These are phyloP conservation scores for Harringtonia aguacate DNA, from an alignment of 2,329 filamentous ascomycete species.

Conservation along the genomic window DNA sequence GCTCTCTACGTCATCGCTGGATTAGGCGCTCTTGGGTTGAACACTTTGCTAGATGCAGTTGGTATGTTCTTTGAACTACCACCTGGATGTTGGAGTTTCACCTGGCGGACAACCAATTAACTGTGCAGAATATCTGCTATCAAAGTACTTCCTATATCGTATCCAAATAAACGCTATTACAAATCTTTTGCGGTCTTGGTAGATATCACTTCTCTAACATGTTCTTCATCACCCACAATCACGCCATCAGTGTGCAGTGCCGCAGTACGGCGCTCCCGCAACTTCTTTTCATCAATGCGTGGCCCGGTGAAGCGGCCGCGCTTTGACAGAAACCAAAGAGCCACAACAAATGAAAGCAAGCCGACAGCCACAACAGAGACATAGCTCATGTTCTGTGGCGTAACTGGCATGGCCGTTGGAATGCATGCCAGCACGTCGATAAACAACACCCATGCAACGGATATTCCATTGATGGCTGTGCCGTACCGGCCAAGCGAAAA, in stretches of 20 bases:
- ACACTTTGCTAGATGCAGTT: too few relatives aligned
- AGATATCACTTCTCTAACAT: too few relatives aligned
- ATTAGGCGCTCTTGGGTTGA: too few relatives aligned
- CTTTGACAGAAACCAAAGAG: constrained; percentile 5
- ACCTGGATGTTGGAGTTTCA: too few relatives aligned
- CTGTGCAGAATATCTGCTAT: too few relatives aligned
- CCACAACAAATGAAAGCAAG: not conserved
- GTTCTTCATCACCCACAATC: too few relatives aligned
- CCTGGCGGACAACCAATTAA: too few relatives aligned
- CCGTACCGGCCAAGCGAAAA: constrained; percentile 17
- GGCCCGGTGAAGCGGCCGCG: constrained; percentile 4
- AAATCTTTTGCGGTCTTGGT: too few relatives aligned
- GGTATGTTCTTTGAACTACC: too few relatives aligned
- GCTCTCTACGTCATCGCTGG: too few relatives aligned
- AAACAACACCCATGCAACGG: constrained; percentile 6
- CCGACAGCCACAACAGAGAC: constrained; percentile 5
- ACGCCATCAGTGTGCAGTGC: constrained; percentile 3
- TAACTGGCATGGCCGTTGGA: constrained; percentile 10
- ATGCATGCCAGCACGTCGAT: constrained; percentile 8
- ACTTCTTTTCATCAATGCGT: constrained; percentile 4
- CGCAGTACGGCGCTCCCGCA: constrained; percentile 1
- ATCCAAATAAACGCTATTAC: too few relatives aligned
- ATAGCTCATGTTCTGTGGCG: constrained; percentile 12
- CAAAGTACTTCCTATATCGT: too few relatives aligned
- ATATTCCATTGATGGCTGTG: constrained; percentile 10